Base-by-base conservation (phyloP, 2,329 filamentous ascomycete species). In the Furcasterigmium sp. region DNA sequence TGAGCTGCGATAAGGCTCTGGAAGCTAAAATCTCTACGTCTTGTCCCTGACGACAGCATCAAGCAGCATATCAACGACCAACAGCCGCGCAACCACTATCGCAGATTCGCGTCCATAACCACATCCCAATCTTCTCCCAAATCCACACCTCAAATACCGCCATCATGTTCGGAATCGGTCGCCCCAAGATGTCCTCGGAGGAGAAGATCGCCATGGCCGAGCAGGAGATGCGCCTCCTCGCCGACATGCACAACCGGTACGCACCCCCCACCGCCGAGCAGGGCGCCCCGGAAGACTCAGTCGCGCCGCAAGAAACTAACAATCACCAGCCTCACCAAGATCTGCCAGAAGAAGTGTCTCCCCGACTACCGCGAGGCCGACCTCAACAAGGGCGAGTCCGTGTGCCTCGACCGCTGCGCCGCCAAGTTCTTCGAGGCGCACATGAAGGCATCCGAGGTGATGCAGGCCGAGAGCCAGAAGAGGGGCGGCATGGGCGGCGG, bases 401-500 rank as follows among this genome's bases (percentile, higher is more conserved):
- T 98, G 57, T 98, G 94, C 74, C 83, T 98, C 56, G 93, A 98
- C 73, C 88, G 93, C 60, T 98, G 94, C 72, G 87, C 94, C 46
- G 80, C 87, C 62, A 98, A 98, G 75, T 98, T 97, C 76, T 96
- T 98, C 72, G 91, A 97, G 57, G 91, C 95, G 60, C 95, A 95
- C 67, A 83, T 95, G 75, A 97, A 96, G 76, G 88, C 97, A 47
- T 91, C 87, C 59, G 91, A 97, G 72, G 88, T 94, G 72, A 90
- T 97, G 82, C 90, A 96, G 71, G 82, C 84, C 52, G 87, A 95
- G 68, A 87, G 87, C 39, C 79, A 82, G 59, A 76, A 79, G 50
- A 78, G 79, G 58, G 79, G 82, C 47, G 76, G 70, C 32, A 75
- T 70, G 28, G 69, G 66, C n/a, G 75, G 68, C 35, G 76, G 74